These are phyloP conservation scores for Diaporthe vexans DNA, from an alignment of 2,329 filamentous ascomycete genomes.

Conservation along the genomic window DNA sequence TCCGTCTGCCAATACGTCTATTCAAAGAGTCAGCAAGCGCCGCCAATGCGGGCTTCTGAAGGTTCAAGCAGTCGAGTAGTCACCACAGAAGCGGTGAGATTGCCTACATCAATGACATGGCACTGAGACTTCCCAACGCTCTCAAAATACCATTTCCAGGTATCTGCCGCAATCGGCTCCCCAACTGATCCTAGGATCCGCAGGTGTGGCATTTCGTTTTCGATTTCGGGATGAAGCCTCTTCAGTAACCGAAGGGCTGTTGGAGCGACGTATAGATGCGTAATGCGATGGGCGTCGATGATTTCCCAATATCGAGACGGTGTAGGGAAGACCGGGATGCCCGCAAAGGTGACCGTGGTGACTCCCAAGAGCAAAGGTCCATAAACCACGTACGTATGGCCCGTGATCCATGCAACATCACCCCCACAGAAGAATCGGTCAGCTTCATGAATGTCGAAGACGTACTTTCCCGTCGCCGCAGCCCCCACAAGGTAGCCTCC, in stretches of 20 bases:
- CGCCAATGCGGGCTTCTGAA: no score
- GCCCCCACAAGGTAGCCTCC: constrained; percentile 82
- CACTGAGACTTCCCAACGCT: constrained; percentile 92
- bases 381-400: constrained; percentile 98
- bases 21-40: constrained; percentile 23
- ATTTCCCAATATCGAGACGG: constrained; percentile 99
- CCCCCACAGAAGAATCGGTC: constrained; percentile 98
- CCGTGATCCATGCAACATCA: constrained; percentile 99
- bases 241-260: constrained; percentile 94
- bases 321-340: constrained; percentile 95
- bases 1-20: constrained; percentile 99
- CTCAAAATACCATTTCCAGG: constrained; percentile 99
- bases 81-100: no score
- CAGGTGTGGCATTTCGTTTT: constrained; percentile 88
- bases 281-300: constrained; percentile 93
- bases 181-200: constrained; percentile 96
- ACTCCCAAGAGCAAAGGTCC: constrained; percentile 93
- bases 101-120: constrained; percentile 90
- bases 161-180: constrained; percentile 97
- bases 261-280: constrained; percentile 98
- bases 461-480: no score
- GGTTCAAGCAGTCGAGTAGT: no score
- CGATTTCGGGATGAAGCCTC: constrained; percentile 88
- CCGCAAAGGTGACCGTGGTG: constrained; percentile 97
- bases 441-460: constrained; percentile 85